Percentiles rank a stretch among this genome's conserved stretches.
Evolutionary conservation across 139 green algal species (phyloP).

Genomic region (Micractinium sp.): DNA sequence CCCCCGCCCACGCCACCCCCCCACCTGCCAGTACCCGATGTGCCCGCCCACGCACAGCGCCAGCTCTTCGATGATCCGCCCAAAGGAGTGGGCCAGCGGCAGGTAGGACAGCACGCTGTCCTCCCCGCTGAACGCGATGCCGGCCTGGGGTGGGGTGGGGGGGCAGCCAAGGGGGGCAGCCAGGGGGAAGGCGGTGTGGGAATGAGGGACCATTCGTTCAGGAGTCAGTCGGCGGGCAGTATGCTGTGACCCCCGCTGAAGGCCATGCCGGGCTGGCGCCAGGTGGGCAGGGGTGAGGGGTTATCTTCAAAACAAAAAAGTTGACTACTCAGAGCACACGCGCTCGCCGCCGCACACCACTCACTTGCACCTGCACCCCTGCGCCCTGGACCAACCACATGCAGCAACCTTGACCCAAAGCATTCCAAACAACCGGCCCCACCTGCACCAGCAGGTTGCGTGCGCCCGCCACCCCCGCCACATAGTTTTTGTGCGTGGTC

Average conservation of each 20-base stretch:
- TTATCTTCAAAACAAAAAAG: too few species aligned
- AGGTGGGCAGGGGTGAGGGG: too few species aligned
- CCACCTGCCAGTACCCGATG: slow-evolving; percentile 71
- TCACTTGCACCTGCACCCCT: too few species aligned
- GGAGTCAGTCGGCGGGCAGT: too few species aligned
- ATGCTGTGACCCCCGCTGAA: too few species aligned
- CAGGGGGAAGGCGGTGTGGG: too few species aligned
- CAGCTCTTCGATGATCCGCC: slow-evolving; percentile 70
- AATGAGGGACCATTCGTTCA: too few species aligned
- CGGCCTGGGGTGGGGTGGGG: not conserved
- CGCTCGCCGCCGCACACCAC: too few species aligned
- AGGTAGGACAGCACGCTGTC: slow-evolving; percentile 72
- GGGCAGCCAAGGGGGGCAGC: too few species aligned
- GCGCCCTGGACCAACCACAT: too few species aligned
- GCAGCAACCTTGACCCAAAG: not conserved
- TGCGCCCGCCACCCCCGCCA: slow-evolving; percentile 45
- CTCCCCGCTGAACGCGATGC: slow-evolving; percentile 37
- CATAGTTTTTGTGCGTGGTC: slow-evolving; percentile 58
- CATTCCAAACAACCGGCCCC: not conserved
- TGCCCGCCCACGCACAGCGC: slow-evolving; percentile 52
- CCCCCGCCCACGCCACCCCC: not conserved
- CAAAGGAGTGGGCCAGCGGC: slow-evolving; percentile 78
- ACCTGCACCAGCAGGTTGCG: slow-evolving; percentile 37
- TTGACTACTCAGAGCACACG: too few species aligned
- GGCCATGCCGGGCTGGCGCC: too few species aligned